These are phyloP conservation scores for Amesomyces nigricolor DNA, from an alignment of 2,329 filamentous ascomycete species.

Conservation along the genomic window DNA sequence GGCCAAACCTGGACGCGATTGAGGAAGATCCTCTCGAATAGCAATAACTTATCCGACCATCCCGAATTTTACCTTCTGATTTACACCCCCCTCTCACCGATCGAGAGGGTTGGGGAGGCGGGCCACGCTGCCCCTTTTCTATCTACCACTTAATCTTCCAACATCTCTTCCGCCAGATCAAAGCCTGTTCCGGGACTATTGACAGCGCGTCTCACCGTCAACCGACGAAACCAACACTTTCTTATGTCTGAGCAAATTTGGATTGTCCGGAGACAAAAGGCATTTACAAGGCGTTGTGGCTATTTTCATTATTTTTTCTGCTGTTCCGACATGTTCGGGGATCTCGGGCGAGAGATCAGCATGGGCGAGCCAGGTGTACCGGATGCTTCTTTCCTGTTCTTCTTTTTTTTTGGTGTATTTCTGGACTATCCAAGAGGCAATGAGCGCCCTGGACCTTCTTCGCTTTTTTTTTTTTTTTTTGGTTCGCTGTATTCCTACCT, in stretches of 20 bases:
- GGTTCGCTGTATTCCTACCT: constrained; percentile 9
- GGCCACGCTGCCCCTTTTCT: background rate
- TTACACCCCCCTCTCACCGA: background rate
- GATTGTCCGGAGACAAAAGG: constrained; percentile 20
- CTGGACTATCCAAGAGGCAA: background rate
- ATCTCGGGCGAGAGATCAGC: constrained; percentile 16
- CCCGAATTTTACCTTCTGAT: background rate
- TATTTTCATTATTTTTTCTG: constrained; percentile 3
- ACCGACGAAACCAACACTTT: constrained; percentile 5
- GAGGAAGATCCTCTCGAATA: constrained; percentile 42
- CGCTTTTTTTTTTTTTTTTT: background rate
- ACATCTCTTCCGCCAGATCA: background rate
- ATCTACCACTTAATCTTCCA: background rate
- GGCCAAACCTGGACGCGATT: constrained; percentile 45
- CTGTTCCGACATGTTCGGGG: constrained; percentile 2
- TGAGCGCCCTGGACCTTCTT: background rate
- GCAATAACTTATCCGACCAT: background rate
- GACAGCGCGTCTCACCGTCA: background rate
- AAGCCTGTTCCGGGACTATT: background rate
- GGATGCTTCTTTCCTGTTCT: background rate
- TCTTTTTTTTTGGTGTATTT: background rate
- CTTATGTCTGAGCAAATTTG: constrained; percentile 11
- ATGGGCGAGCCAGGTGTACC: constrained; percentile 18
- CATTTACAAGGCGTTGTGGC: constrained; percentile 27
- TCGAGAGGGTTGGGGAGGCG: too few species aligned